phyloP scores from a whole-genome alignment of 1,139 yeast genomes.

The Blastobotrys apis region DNA sequence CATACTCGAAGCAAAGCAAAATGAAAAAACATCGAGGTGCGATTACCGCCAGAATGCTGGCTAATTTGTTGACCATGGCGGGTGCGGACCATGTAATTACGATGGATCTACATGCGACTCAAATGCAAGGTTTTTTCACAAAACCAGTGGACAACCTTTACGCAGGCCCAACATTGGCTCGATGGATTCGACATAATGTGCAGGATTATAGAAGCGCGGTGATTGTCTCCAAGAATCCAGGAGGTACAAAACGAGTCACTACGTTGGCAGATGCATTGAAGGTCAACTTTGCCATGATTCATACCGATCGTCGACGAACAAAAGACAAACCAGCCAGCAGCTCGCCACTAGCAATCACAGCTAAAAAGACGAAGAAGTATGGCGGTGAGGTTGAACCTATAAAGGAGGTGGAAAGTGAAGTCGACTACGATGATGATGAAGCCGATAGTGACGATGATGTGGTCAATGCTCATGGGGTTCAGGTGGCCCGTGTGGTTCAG shows the following conservation, averaged over 20 bases:
- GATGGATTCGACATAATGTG: conserved; percentile 92
- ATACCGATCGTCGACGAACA: conserved; percentile 91
- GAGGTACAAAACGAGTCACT: conserved; percentile 97
- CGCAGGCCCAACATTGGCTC: conserved; percentile 94
- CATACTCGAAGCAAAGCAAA: conserved; percentile 94
- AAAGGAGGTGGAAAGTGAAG: not conserved
- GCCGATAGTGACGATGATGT: conserved; percentile 64
- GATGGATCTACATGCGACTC: conserved; percentile 97
- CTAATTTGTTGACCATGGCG: conserved; percentile 91
- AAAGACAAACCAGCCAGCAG: conserved; percentile 53
- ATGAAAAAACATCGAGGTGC: conserved; percentile 99
- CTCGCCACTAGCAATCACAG: not conserved
- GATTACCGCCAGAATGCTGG: conserved; percentile 98
- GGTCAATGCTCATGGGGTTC: conserved; percentile 73
- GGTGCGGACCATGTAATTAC: conserved; percentile 99
- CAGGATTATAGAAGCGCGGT: conserved; percentile 80
- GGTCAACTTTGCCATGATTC: conserved; percentile 97
- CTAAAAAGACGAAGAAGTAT: too few relatives aligned
- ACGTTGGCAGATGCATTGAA: conserved; percentile 93
- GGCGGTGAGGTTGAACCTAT: too few relatives aligned
- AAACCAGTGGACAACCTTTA: conserved; percentile 95
- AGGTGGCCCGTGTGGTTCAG: conserved; percentile 91
- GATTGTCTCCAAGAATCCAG: conserved; percentile 93
- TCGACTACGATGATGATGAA: conserved; percentile 39
- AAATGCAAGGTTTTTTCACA: conserved; percentile 98